Percentiles rank a stretch among this genome's conserved stretches.
Conservation (phyloP, 768 basidiomycete species). For the Rhizopogon vinicolor region DNA sequence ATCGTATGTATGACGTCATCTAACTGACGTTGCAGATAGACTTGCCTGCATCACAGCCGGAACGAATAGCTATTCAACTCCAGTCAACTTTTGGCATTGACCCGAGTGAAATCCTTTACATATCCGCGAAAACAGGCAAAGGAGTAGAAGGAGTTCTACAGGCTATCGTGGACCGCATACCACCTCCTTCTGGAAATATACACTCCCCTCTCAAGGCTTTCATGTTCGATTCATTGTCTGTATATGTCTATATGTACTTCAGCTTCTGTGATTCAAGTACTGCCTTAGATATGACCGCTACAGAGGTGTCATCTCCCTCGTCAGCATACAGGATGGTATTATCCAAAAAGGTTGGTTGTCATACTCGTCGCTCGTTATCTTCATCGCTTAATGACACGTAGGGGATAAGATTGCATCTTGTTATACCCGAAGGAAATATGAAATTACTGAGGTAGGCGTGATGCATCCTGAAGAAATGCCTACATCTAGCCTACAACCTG, state of each 20-base stretch:
- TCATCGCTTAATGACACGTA: slow-evolving; percentile 21
- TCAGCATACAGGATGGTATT: slow-evolving; percentile 76
- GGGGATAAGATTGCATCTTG: slow-evolving; percentile 90
- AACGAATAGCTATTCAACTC: slow-evolving; percentile 76
- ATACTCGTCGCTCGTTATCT: not conserved
- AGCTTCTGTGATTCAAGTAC: slow-evolving; percentile 6
- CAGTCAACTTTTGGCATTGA: slow-evolving; percentile 78
- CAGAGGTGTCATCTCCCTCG: slow-evolving; percentile 90
- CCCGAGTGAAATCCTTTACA: slow-evolving; percentile 64
- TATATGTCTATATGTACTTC: slow-evolving; percentile 8
- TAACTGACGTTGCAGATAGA: slow-evolving; percentile 61
- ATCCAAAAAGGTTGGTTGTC: slow-evolving; percentile 66
- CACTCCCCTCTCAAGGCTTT: slow-evolving; percentile 71
- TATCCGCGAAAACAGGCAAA: slow-evolving; percentile 91
- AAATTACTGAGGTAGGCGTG: slow-evolving; percentile 83
- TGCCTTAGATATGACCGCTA: slow-evolving; percentile 82
- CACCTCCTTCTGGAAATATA: slow-evolving; percentile 61
- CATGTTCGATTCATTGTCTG: slow-evolving; percentile 89
- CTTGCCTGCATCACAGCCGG: slow-evolving; percentile 83
- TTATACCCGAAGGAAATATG: slow-evolving; percentile 83
- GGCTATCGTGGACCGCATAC: slow-evolving; percentile 81
- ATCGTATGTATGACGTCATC: not conserved
- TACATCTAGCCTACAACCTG: slow-evolving; percentile 59
- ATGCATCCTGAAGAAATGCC: slow-evolving; percentile 89
- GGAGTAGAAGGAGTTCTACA: slow-evolving; percentile 75